A percentile compares a stretch with the other conserved stretches of the same genome.
phyloP scores from a whole-genome alignment of 306 rosid species.

The Leucaena leucocephala region DNA sequence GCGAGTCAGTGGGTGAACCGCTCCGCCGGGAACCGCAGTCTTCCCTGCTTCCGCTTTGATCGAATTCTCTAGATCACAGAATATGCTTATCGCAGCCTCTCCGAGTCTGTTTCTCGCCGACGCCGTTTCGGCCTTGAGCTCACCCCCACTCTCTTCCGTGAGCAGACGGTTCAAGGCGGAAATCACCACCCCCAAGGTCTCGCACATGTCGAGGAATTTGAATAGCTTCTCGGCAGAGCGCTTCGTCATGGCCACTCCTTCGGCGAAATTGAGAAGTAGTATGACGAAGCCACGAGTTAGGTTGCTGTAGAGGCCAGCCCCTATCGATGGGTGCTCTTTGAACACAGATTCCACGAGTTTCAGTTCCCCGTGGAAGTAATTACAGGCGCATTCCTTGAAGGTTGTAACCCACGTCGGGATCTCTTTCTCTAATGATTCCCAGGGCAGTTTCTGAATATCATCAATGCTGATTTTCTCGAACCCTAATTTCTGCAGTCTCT shows the following conservation, averaged over 20 bases:
- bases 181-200: constrained; percentile 49
- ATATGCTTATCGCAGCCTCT: constrained; percentile 43
- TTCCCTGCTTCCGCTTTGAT: constrained; percentile 43
- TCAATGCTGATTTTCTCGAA: constrained; percentile 57
- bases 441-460: constrained; percentile 57
- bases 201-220: constrained; percentile 65
- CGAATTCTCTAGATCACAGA: constrained; percentile 47
- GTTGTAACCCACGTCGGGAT: constrained; percentile 55
- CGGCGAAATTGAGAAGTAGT: constrained; percentile 54
- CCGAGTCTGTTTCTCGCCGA: constrained; percentile 48
- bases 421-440: constrained; percentile 64
- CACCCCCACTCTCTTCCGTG: constrained; percentile 25
- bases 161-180: constrained; percentile 39
- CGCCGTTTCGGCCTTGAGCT: constrained; percentile 40
- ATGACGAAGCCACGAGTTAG: constrained; percentile 39
- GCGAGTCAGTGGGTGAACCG: constrained; percentile 51
- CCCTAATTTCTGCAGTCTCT: constrained; percentile 42
- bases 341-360: constrained; percentile 43
- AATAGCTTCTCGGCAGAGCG: constrained; percentile 64
- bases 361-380: constrained; percentile 45
- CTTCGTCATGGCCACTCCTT: constrained; percentile 55
- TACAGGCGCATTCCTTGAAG: constrained; percentile 42
- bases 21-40: constrained; percentile 48
- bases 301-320: constrained; percentile 31
- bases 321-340: not conserved